Evolutionary conservation across 306 rosid species (phyloP), one percentile per base, ranked within the genome.

Genomic region (Mucuna pruriens): DNA sequence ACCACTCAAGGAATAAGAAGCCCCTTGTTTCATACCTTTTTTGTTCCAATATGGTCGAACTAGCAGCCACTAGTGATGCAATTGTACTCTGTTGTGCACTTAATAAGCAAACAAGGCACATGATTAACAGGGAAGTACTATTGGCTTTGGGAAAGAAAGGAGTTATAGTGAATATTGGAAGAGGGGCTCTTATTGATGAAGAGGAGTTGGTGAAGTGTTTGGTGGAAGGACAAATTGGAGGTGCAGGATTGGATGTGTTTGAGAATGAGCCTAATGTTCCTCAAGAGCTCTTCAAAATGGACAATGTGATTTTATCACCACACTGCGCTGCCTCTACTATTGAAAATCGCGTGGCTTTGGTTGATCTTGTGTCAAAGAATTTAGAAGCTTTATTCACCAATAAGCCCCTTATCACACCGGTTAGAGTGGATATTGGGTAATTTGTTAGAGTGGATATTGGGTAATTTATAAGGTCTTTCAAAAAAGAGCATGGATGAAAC

Each of bases 101-200:
- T 5, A 90, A 45, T 7, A 83, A 76, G 4, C 11, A 85, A 65
- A 90, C 89, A 15, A 71, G 2, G 58, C 89, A 87, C 76, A 67
- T 90, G 65, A 16, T 90, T 10, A 58, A 81, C 82, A 54, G 16
- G 38, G 66, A 68, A 31, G 87, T 88, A 2, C 20, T 85, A 42
- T 29, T 57, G 17, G 86, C 91, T 3, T 2, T 87, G 29, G 90
- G 90, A 63, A 84, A 58, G 60, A 83, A 83, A 6, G 92, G 94
- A 2, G 76, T 90, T 26, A 75, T 86, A 17, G 36, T 90, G 4
- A 90, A 90, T 48, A 38, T 86, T 3, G 89, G 83, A 6, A 36
- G 92, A 6, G 90, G 94, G 2, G 79, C 83, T 25, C 33, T 83
- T 12, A 45, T 90, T 10, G 86, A 90, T 61, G 90, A 90, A 74